phyloP scores from a whole-genome alignment of 2,329 filamentous ascomycete genomes.

The Clarireedia monteithiana region DNA sequence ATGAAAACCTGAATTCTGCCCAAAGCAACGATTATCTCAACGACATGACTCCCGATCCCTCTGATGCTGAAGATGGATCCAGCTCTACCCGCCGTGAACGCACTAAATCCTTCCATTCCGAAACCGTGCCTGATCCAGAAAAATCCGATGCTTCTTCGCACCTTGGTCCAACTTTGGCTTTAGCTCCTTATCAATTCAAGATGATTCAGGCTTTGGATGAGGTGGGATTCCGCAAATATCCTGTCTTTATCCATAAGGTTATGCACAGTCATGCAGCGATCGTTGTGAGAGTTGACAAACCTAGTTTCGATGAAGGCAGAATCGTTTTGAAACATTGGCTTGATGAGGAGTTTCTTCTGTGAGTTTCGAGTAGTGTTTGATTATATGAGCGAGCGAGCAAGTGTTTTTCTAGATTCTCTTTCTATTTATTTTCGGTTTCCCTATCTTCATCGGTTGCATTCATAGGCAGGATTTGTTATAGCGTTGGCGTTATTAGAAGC shows the following conservation, averaged over 20 bases:
- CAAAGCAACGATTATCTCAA: slow-evolving; percentile 61
- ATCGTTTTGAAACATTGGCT: slow-evolving; percentile 77
- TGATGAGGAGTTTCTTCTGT: slow-evolving; percentile 55
- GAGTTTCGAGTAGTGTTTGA: not conserved
- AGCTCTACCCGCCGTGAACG: slow-evolving; percentile 13
- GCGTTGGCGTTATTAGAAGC: slow-evolving; percentile 5
- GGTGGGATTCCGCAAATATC: slow-evolving; percentile 57
- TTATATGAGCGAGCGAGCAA: not conserved
- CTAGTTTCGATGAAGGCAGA: slow-evolving; percentile 65
- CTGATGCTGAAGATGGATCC: slow-evolving; percentile 32
- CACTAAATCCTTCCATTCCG: slow-evolving; percentile 9
- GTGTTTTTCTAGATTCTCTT: not conserved
- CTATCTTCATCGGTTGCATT: not conserved
- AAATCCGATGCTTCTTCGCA: slow-evolving; percentile 12
- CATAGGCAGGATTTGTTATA: not conserved
- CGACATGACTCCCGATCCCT: slow-evolving; percentile 38
- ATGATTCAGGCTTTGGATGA: slow-evolving; percentile 73
- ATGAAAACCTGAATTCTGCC: slow-evolving; percentile 26
- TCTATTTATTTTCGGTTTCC: not conserved
- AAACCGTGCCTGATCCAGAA: slow-evolving; percentile 10
- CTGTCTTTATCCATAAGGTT: slow-evolving; percentile 67
- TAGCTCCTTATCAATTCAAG: slow-evolving; percentile 72
- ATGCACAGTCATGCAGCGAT: slow-evolving; percentile 87
- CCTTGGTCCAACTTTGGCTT: slow-evolving; percentile 59
- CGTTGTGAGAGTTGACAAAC: slow-evolving; percentile 65